These are phyloP conservation scores for Penicillium angulare DNA, from an alignment of 495 filamentous ascomycete species.

Conservation along the genomic window DNA sequence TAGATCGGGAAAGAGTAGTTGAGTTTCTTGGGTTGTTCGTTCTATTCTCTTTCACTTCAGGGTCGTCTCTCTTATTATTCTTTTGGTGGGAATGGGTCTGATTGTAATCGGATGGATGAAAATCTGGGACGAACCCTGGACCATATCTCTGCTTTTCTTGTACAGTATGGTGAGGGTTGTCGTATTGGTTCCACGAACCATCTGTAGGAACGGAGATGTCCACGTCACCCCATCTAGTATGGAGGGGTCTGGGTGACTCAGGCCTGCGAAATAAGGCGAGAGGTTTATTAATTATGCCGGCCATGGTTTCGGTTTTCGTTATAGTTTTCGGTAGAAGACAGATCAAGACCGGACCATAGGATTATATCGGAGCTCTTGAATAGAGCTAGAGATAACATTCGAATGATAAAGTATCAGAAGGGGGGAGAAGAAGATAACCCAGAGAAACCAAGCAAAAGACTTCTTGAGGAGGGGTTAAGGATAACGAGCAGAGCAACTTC, in stretches of 20 bases:
- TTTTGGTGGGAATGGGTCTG: background rate
- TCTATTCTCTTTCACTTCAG: background rate
- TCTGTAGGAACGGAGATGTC: conserved; percentile 37
- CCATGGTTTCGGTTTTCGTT: conserved; percentile 20
- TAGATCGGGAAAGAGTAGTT: conserved; percentile 10
- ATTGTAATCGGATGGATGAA: conserved; percentile 11
- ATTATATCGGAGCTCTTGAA: background rate
- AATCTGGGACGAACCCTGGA: conserved; percentile 28
- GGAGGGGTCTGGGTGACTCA: conserved; percentile 28
- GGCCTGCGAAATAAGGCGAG: conserved; percentile 35
- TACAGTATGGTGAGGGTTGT: conserved; percentile 30
- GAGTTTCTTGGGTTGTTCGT: conserved; percentile 4
- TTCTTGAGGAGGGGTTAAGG: background rate
- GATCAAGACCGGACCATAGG: no score
- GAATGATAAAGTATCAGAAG: background rate
- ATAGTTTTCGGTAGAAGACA: no score
- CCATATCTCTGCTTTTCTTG: conserved; percentile 21
- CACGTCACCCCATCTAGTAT: conserved; percentile 43
- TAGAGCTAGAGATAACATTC: conserved; percentile 10
- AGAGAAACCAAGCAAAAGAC: background rate
- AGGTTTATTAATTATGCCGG: conserved; percentile 28
- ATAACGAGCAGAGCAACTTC: background rate
- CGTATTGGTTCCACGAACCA: conserved; percentile 42
- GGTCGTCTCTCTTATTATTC: conserved; percentile 5
- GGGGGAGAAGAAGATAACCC: background rate